Conservation (phyloP, 2,329 filamentous ascomycete species). For the Monosporascus sp. region DNA sequence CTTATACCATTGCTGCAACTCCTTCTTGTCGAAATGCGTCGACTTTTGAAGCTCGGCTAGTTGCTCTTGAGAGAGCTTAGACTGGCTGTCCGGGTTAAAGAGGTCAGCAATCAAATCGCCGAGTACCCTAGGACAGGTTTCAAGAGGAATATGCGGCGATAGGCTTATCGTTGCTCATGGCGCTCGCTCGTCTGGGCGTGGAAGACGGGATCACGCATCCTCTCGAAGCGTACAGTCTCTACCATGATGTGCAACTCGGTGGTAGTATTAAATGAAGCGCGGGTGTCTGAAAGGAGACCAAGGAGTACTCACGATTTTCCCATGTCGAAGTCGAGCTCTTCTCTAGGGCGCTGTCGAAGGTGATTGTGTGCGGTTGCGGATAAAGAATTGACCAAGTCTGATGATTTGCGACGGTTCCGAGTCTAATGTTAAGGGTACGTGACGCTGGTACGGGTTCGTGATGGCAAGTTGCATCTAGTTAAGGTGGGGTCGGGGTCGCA, state of each 20-base stretch:
- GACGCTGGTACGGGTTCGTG: not conserved
- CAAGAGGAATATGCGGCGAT: too few species aligned
- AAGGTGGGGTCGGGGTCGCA: not conserved
- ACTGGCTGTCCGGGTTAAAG: slow-evolving; percentile 61
- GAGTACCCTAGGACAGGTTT: too few species aligned
- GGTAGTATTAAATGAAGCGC: not conserved
- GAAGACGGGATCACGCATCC: too few species aligned
- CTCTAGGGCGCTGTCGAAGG: not conserved
- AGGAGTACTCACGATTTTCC: not conserved
- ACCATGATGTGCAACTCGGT: not conserved
- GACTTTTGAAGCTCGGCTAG: slow-evolving; percentile 92
- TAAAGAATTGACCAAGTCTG: not conserved
- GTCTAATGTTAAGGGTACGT: not conserved
- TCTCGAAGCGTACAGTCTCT: not conserved
- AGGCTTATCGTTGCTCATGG: not conserved
- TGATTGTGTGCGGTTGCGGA: not conserved
- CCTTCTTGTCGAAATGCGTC: slow-evolving; percentile 99
- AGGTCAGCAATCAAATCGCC: not conserved
- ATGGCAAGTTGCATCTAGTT: not conserved
- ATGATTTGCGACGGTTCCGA: not conserved
- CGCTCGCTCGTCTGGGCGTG: not conserved
- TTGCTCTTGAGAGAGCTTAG: slow-evolving; percentile 95
- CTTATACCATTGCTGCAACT: slow-evolving; percentile 99
- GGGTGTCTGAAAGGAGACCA: not conserved
- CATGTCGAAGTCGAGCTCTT: not conserved